Base-by-base conservation (phyloP, 2,329 filamentous ascomycete genomes). In the Rhynchosporium agropyri region DNA sequence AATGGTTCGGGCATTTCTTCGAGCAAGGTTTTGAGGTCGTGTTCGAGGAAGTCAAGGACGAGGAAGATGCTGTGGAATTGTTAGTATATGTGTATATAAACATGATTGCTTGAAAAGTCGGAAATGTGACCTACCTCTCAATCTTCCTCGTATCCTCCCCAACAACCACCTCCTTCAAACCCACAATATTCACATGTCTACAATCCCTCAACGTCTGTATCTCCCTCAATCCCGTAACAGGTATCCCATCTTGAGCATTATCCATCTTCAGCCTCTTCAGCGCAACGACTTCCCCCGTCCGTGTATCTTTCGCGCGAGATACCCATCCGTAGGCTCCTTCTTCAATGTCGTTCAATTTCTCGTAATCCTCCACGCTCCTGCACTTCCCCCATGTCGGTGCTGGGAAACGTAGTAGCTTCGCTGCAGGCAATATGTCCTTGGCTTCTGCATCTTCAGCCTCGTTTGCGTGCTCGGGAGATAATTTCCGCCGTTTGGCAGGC, bases 251-350 rank as follows among this genome's bases (percentile, higher is more conserved):
- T 65, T 84, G 84, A 51, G 84, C 79, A 73, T 84, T 83, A 63
- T 97, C 91, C 76, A 96, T 86, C 81, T 99, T 99, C 62, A 98
- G 82, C 74, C 92, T 89, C 81, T 99, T 99, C 68, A 99, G 80
- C 13, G 95, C 95, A 26, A 98, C 93, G 6, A 99, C 83, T 62
- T 89, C 84, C 40, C 90, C 90, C 0, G 90, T 94, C 3, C 81
- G 79, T 38, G 83, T 80, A 71, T 96, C 89, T 65, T 83, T 88
- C 12, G 92, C 95, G 63, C 95, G 84, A 60, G 93, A 93, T 4
- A 99, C 95, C 84, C 89, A 94, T 51, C 95, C 95, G 76, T 99
- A 99, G 8, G 92, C 92, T 42, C 95, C 95, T 79, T 99, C 95
- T 77, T 98, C 95, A 72, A 99, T 99, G 74, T 95, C 90, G 76